Evolutionary conservation across 768 basidiomycete species (phyloP), one percentile per base, ranked within the genome.

Genomic region (Daedaleopsis nitida): DNA sequence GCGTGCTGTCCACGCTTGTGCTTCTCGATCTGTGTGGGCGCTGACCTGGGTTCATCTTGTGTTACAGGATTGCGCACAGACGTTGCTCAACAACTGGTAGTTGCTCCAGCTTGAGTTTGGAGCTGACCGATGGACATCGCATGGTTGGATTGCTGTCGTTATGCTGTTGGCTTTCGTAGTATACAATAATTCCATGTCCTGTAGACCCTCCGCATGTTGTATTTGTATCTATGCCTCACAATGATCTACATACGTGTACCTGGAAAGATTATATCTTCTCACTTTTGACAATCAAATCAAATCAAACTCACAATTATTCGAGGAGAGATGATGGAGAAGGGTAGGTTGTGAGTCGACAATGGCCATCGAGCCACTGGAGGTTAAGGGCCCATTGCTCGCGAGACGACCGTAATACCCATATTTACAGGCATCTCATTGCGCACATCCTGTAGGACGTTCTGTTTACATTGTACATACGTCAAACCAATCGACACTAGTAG

Each of bases 1-100:
- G 53, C 76, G 72, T 68, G 34, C 5, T 34, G 11, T 47, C 19
- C 52, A 24, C 5, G 19, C 0, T 45, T 3, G 37, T 14, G 14
- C 37, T 19, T 52, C 17, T 19, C 17, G 16, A 53, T 37, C 48
- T 39, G 7, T 32, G 27, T 32, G 27, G 3, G 27, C 7, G 7
- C 27, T 56, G n/a, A 49, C 35, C 23, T 12, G 19, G 50, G 38
- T 39, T 44, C 48, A 1, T 13, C 5, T 13, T 52, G 13, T 11
- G n/a, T 14, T 51, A 21, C 49, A 79, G 78, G 78, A 79, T 57
- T 77, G 74, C 59, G 77, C 78, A 7, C 78, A 77, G 53, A 65
- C 73, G 21, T 72, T 70, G 48, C 58, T 79, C 32, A 74, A 75
- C 56, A 74, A 69, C 59, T 79, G 78, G 78, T 79, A 60, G 57